Evolutionary conservation across 805 yeast species (phyloP).

Genomic region (Teunomyces aglyptinius): DNA sequence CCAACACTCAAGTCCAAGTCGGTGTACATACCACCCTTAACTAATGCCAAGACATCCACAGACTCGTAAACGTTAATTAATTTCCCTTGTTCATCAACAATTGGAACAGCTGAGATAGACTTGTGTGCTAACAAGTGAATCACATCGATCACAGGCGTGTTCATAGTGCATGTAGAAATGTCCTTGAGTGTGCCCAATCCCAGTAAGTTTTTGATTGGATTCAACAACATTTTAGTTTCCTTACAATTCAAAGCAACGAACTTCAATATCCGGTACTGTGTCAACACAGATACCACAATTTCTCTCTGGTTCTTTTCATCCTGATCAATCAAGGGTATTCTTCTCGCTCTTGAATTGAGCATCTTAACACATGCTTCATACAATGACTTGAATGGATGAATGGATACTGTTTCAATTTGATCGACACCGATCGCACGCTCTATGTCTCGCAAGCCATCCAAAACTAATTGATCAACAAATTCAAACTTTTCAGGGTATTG

Average conservation of each 20-base stretch:
- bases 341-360: conserved; percentile 83
- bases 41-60: conserved; percentile 86
- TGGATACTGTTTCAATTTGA: conserved; percentile 80
- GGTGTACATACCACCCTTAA: conserved; percentile 91
- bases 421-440: conserved; percentile 85
- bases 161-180: conserved; percentile 81
- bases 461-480: conserved; percentile 77
- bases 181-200: conserved; percentile 54
- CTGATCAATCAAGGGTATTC: conserved; percentile 91
- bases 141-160: conserved; percentile 90
- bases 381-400: conserved; percentile 85
- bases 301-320: conserved; percentile 92
- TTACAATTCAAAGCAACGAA: conserved; percentile 95
- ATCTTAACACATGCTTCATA: conserved; percentile 92
- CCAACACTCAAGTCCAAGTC: conserved; percentile 91
- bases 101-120: conserved; percentile 91
- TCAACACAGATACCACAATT: conserved; percentile 90
- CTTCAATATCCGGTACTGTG: conserved; percentile 93
- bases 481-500: conserved; percentile 87
- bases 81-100: conserved; percentile 68
- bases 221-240: conserved; percentile 79
- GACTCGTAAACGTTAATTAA: conserved; percentile 93
- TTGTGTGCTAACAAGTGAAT: conserved; percentile 75
- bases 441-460: conserved; percentile 82
- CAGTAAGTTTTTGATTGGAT: conserved; percentile 68